Conservation (phyloP, 768 basidiomycete genomes). For the Jaapia argillacea region DNA sequence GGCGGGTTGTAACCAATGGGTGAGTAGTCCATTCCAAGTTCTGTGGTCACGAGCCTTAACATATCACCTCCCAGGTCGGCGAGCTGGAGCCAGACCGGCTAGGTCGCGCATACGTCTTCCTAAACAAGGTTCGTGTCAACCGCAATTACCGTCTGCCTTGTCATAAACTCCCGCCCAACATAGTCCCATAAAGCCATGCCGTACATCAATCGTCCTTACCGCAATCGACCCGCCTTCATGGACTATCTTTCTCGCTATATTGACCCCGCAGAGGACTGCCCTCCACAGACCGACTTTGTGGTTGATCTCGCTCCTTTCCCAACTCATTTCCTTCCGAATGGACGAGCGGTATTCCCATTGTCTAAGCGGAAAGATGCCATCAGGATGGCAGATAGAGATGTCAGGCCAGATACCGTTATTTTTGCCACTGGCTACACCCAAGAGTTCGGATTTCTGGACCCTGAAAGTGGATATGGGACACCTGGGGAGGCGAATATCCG, state of each 20-base stretch:
- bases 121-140: slow-evolving; percentile 36
- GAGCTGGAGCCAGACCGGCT: slow-evolving; percentile 42
- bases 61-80: slow-evolving; percentile 27
- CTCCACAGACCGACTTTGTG: slow-evolving; percentile 30
- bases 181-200: slow-evolving; percentile 49
- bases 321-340: slow-evolving; percentile 27
- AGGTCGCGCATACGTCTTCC: slow-evolving; percentile 53
- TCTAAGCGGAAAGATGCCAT: slow-evolving; percentile 24
- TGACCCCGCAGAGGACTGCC: slow-evolving; percentile 41
- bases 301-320: slow-evolving; percentile 54
- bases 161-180: background rate
- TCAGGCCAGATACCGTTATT: slow-evolving; percentile 38
- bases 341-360: slow-evolving; percentile 34
- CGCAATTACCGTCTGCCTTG: background rate
- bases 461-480: slow-evolving; percentile 26
- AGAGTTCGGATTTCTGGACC: slow-evolving; percentile 30
- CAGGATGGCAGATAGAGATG: slow-evolving; percentile 26
- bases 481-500: slow-evolving; percentile 33
- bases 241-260: slow-evolving; percentile 44
- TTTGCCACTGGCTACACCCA: slow-evolving; percentile 41
- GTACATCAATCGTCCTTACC: slow-evolving; percentile 49
- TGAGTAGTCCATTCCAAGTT: slow-evolving; percentile 7
- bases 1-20: slow-evolving; percentile 57
- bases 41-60: background rate
- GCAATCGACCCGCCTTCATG: slow-evolving; percentile 30